Evolutionary conservation across 1,284 basidiomycete genomes (phyloP), one percentile per base, ranked within the genome.

Genomic region (Ustilago vetiveriae): DNA sequence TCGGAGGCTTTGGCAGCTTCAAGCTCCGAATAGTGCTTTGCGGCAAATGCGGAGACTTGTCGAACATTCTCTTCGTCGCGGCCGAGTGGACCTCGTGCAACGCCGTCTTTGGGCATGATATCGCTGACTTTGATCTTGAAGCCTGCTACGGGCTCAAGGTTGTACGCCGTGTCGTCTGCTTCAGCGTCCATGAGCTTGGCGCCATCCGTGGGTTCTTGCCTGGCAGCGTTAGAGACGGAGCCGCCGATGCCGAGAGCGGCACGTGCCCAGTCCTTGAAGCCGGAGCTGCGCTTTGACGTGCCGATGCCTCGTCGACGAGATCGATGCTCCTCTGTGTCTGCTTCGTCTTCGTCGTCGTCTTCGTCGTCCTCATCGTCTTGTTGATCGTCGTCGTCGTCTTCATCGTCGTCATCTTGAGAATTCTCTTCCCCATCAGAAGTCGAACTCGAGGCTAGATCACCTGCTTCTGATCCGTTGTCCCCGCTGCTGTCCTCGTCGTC

Each of bases 191-290:
- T 46, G 30, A 36, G 29, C n/a, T 66, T 51, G 7, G 33, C 33
- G 16, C 50, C 65, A 3, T 57, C 37, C 4, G 47, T 45, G 2
- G 53, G 30, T 5, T 41, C 59, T 19, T 48, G 40, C 11, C 48
- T 39, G 41, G 23, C 24, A 14, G 47, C 50, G 3, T 55, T 47
- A 7, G 54, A 42, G 6, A 58, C 69, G 17, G 53, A 48, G 6
- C 58, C 58, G n/a, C 46, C 47, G 17, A 79, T 63, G 6, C 74
- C 71, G 17, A 81, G 53, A 7, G 78, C 78, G 6, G 67, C 57
- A n/a, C 68, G 55, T 10, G 79, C 79, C 78, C 78, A 81, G 37
- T 78, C 72, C 42, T 81, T 81, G 70, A 81, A 81, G 19, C 75
- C 75, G 11, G 54, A 55, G 40, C 70, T 69, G 29, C 72, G 63